phyloP scores from a whole-genome alignment of 2,329 filamentous ascomycete genomes.

The Colletotrichum caudatum region DNA sequence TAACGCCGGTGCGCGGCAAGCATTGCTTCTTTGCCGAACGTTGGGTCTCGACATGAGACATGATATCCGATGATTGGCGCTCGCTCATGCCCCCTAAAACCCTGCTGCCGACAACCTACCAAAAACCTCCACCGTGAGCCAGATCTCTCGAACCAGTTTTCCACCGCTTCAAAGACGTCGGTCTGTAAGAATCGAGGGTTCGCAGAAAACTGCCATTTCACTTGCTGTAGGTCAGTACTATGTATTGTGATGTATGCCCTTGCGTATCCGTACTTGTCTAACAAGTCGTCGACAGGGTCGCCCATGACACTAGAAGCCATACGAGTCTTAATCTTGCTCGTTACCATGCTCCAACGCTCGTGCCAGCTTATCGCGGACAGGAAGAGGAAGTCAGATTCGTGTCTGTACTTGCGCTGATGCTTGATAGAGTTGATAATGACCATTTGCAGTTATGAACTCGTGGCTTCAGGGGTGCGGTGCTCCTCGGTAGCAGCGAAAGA shows the following conservation, averaged over 20 bases:
- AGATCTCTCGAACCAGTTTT: conserved; percentile 6
- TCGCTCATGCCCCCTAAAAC: conserved; percentile 10
- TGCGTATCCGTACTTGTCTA: conserved; percentile 23
- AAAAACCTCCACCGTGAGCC: conserved; percentile 4
- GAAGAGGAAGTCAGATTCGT: neutral
- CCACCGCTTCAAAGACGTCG: neutral
- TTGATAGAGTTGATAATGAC: neutral
- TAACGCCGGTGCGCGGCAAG: neutral
- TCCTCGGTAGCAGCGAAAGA: conserved; percentile 34
- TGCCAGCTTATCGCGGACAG: neutral
- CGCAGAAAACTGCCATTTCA: conserved; percentile 1
- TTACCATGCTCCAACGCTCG: conserved; percentile 17
- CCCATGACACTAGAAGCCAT: conserved; percentile 27
- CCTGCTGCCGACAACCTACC: conserved; percentile 13
- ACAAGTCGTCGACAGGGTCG: conserved; percentile 14
- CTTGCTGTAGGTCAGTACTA: conserved; percentile 11
- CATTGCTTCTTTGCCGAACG: conserved; percentile 33
- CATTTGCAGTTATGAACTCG: neutral
- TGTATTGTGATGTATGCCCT: neutral
- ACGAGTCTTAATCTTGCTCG: conserved; percentile 26
- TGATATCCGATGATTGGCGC: conserved; percentile 20
- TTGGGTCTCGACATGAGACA: conserved; percentile 32
- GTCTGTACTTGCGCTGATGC: conserved; percentile 2
- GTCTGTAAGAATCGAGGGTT: neutral
- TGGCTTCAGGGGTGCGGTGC: conserved; percentile 15